Base-by-base conservation (phyloP, 208 protist species). In the Jaenimonas drosophilae region DNA sequence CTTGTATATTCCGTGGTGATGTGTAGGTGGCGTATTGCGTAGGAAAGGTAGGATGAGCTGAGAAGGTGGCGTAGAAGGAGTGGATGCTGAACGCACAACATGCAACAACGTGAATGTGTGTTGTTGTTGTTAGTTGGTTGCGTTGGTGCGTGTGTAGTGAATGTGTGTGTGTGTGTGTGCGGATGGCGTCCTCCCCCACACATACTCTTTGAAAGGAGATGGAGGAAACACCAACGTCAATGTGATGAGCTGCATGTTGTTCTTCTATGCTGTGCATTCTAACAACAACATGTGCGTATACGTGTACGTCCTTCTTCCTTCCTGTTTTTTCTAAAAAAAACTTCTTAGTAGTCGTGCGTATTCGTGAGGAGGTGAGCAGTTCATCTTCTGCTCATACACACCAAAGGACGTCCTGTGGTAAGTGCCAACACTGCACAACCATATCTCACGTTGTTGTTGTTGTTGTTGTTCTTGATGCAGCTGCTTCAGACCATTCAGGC, bases 401-500 rank as follows among this genome's bases (percentile, higher is more conserved):
- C n/a, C n/a, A n/a, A n/a, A n/a, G n/a, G n/a, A n/a, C n/a, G 31
- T 16, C 14, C 31, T 34, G 31, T 34, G 31, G 14, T 34, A 14
- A 16, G 31, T 16, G 31, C 9, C 11, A 34, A 34, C 14, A 14
- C 31, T 16, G 14, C 9, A 16, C 11, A 14, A 34, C 11, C 31
- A 34, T 9, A 16, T 34, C 31, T 34, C 9, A 9, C 9, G 9
- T 14, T 34, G 14, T 34, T 34, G 31, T 34, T 34, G 31, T 34
- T 34, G 11, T 34, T 34, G 9, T 34, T 34, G 9, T 34, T 34
- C 14, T 34, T 34, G 46, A 48, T 59, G 62, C 59, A 69, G 3
- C 52, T 78, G 12, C 47, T 79, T 3, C 72, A 86, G 19, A 65
- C 68, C 2, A 54, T 86, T 20, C 58, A 80, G 30, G 69, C 65